Conservation (phyloP, 305 asterid species). For the Fraxinus dipetala region DNA sequence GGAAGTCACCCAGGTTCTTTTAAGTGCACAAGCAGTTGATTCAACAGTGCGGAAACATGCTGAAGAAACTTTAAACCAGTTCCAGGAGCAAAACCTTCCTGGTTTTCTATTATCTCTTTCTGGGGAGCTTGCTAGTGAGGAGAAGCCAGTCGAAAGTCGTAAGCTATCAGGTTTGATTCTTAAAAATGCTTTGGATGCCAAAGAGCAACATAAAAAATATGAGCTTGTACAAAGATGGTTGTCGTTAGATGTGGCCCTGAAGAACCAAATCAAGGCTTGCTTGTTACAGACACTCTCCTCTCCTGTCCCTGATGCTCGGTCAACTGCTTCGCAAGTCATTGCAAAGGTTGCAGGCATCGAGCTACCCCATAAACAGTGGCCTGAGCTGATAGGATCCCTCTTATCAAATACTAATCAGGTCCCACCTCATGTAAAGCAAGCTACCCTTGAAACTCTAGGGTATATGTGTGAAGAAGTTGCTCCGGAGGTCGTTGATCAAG, state of each 20-base stretch:
- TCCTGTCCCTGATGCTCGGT: conserved; percentile 65
- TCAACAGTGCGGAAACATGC: conserved; percentile 74
- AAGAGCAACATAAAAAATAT: conserved; percentile 73
- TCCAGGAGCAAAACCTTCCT: conserved; percentile 90
- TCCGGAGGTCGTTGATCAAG: conserved; percentile 76
- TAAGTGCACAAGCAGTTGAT: conserved; percentile 83
- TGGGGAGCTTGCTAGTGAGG: conserved; percentile 74
- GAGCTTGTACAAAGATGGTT: conserved; percentile 86
- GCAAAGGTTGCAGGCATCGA: conserved; percentile 94
- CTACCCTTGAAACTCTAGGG: conserved; percentile 83
- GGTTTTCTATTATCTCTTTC: conserved; percentile 73
- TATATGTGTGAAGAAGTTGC: conserved; percentile 90
- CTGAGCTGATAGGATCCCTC: conserved; percentile 79
- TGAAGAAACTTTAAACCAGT: conserved; percentile 69
- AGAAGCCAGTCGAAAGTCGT: conserved; percentile 87
- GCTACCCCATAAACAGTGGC: conserved; percentile 91
- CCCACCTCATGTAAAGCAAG: conserved; percentile 82
- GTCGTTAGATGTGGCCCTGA: conserved; percentile 60
- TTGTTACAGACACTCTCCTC: conserved; percentile 79
- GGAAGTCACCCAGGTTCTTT: conserved; percentile 90
- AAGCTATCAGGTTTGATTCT: conserved; percentile 78
- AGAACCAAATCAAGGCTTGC: conserved; percentile 71
- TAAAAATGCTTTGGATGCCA: conserved; percentile 90
- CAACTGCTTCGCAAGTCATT: conserved; percentile 87
- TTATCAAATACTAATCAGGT: conserved; percentile 74